A percentile compares a stretch with the other conserved stretches of the same genome.
These are phyloP conservation scores for Flaveria linearis DNA, from an alignment of 129 eudicot genomes.

Conservation along the genomic window DNA sequence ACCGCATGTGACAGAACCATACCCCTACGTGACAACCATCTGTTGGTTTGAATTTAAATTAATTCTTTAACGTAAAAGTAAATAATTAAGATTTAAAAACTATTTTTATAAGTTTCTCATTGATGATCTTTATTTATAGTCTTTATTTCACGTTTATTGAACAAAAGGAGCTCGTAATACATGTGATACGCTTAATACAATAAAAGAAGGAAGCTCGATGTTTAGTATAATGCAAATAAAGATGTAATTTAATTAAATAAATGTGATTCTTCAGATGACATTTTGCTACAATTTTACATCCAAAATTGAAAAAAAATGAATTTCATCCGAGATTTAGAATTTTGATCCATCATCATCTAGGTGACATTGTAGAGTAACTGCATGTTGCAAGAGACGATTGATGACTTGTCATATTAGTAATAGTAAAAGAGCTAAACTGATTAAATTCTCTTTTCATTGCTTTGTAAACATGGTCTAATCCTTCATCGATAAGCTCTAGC, in stretches of 20 bases:
- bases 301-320: background rate
- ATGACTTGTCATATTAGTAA: conserved; percentile 46
- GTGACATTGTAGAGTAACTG: conserved; percentile 94
- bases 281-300: conserved; percentile 1
- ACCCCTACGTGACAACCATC: no score
- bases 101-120: no score
- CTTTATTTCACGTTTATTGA: no score
- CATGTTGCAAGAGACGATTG: conserved; percentile 94
- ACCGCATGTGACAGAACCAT: no score
- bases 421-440: conserved; percentile 69
- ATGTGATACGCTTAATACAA: no score
- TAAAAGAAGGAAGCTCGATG: background rate
- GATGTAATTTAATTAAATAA: background rate
- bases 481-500: conserved; percentile 83
- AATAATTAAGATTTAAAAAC: no score
- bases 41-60: no score
- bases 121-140: no score
- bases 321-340: background rate
- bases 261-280: no score
- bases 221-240: background rate
- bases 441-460: conserved; percentile 89
- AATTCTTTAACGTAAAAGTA: no score
- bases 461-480: conserved; percentile 84
- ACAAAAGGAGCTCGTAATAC: no score
- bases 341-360: conserved; percentile 48